Percentiles rank a stretch among this genome's conserved stretches.
phyloP scores from a whole-genome alignment of 1,284 basidiomycete species.

The Pseudozyma sp. region DNA sequence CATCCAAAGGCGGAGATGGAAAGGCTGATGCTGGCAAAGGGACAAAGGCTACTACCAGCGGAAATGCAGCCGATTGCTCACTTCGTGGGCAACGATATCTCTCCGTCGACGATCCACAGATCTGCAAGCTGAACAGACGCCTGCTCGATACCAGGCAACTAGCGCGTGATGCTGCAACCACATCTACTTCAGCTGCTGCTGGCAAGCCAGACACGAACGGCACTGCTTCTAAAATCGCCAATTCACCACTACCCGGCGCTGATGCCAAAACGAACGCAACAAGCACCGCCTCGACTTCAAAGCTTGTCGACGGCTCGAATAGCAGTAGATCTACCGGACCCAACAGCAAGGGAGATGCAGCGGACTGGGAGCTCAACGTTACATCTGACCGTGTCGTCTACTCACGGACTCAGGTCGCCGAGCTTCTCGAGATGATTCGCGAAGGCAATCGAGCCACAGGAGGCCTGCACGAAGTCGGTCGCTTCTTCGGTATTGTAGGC shows the following conservation, averaged over 20 bases:
- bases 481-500: slow-evolving; percentile 75
- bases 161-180: slow-evolving; percentile 9
- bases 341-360: neutral
- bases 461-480: slow-evolving; percentile 80
- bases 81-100: slow-evolving; percentile 50
- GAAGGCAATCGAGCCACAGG: slow-evolving; percentile 91
- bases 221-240: slow-evolving; percentile 1
- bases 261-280: slow-evolving; percentile 9
- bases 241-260: slow-evolving; percentile 4
- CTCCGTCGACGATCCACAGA: slow-evolving; percentile 40
- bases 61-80: slow-evolving; percentile 29
- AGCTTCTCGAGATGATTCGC: slow-evolving; percentile 91
- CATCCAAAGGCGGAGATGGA: slow-evolving; percentile 8
- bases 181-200: neutral
- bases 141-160: slow-evolving; percentile 45
- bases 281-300: slow-evolving; percentile 4
- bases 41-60: neutral
- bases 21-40: slow-evolving; percentile 11
- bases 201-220: too few relatives aligned
- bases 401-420: slow-evolving; percentile 85
- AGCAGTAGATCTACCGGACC: slow-evolving; percentile 1
- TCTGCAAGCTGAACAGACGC: slow-evolving; percentile 42
- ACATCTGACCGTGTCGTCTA: slow-evolving; percentile 74
- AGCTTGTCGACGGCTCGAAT: neutral
- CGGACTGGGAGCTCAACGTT: slow-evolving; percentile 62